Conservation (phyloP, 2,329 filamentous ascomycete species). For the Aspergillus luchuensis region DNA sequence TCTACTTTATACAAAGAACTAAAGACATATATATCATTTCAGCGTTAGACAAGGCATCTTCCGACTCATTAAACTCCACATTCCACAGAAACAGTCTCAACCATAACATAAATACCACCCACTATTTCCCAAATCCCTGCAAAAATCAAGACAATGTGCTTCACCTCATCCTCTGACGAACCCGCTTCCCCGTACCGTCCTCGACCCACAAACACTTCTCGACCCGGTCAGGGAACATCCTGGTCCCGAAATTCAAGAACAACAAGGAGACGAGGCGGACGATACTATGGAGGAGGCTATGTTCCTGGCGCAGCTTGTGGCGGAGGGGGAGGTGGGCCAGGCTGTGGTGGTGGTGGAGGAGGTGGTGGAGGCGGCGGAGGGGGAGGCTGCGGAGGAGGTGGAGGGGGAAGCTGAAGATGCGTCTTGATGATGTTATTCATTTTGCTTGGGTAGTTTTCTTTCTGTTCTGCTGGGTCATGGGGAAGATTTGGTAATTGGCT, state of each 20-base stretch:
- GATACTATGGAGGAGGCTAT: not conserved
- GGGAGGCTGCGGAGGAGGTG: not conserved
- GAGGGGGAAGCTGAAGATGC: not conserved
- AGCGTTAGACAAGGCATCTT: too few species aligned
- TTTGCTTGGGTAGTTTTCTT: not conserved
- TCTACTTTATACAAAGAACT: too few species aligned
- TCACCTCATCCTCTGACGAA: not conserved
- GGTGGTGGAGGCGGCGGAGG: not conserved
- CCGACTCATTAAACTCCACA: too few species aligned
- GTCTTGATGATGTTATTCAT: not conserved
- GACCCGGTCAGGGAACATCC: not conserved
- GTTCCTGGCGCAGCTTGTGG: not conserved
- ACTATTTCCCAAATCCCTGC: too few species aligned
- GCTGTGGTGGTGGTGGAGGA: not conserved
- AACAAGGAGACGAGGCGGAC: not conserved
- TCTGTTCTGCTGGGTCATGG: too few species aligned
- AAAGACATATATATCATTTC: too few species aligned
- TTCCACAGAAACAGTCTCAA: too few species aligned
- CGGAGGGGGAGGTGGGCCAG: not conserved
- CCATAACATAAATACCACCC: too few species aligned
- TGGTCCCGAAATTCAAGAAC: not conserved
- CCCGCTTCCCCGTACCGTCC: not conserved
- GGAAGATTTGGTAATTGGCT: too few species aligned
- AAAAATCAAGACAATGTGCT: not conserved
- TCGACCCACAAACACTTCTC: not conserved